Conservation (phyloP, 345 rosid species). For the Kandelia obovata region DNA sequence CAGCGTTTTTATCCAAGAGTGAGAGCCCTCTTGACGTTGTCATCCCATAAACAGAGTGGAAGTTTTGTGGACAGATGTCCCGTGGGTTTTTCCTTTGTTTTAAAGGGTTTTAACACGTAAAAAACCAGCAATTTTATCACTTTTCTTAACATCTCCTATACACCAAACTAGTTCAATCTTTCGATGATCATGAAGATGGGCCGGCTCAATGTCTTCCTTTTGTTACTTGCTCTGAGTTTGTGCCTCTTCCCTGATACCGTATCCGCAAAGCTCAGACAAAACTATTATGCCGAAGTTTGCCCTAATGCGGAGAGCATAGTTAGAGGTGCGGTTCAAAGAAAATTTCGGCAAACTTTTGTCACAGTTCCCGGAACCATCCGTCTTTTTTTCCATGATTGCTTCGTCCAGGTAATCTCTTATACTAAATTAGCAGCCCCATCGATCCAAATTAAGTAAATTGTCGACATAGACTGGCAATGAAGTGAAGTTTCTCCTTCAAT, state of each 20-base stretch:
- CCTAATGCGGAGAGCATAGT: conserved; percentile 71
- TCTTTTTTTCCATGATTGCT: conserved; percentile 17
- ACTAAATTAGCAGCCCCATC: neutral
- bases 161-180: neutral
- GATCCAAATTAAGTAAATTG: neutral
- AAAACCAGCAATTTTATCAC: too few relatives aligned
- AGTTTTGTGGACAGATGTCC: too few relatives aligned
- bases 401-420: neutral
- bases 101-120: too few relatives aligned
- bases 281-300: conserved; percentile 51
- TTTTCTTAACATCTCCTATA: neutral
- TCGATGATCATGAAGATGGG: conserved; percentile 15
- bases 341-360: conserved; percentile 15
- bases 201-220: conserved; percentile 19
- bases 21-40: too few relatives aligned
- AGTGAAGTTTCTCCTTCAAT: neutral
- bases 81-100: too few relatives aligned
- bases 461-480: neutral
- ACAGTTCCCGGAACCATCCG: conserved; percentile 19
- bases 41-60: too few relatives aligned
- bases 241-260: conserved; percentile 37
- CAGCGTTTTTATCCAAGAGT: too few relatives aligned
- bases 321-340: conserved; percentile 20
- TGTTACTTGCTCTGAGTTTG: conserved; percentile 40
- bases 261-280: conserved; percentile 53